Evolutionary conservation across 768 basidiomycete species (phyloP).

Genomic region (Psilocybe cubensis): DNA sequence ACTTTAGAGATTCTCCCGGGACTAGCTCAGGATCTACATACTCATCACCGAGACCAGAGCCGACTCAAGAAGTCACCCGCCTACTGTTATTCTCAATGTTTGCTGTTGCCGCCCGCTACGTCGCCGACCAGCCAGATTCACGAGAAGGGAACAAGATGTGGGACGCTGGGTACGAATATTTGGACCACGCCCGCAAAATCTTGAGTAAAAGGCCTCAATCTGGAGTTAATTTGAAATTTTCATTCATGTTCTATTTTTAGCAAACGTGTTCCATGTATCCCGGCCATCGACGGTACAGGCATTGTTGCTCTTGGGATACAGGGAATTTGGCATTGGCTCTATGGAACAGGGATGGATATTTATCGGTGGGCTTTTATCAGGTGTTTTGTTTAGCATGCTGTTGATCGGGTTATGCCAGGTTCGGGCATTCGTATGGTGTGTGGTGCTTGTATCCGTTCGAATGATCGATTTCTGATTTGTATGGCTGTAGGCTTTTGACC

Average conservation of each 20-base stretch:
- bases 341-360: slow-evolving; percentile 91
- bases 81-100: slow-evolving; percentile 82
- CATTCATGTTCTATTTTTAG: slow-evolving; percentile 34
- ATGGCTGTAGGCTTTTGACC: slow-evolving; percentile 65
- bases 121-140: slow-evolving; percentile 48
- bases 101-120: slow-evolving; percentile 78
- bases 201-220: slow-evolving; percentile 50
- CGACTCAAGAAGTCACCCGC: slow-evolving; percentile 66
- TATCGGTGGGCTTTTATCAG: slow-evolving; percentile 49
- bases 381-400: slow-evolving; percentile 1
- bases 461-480: slow-evolving; percentile 4
- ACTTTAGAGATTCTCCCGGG: slow-evolving; percentile 31
- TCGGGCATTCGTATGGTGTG: slow-evolving; percentile 36
- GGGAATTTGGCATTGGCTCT: slow-evolving; percentile 82
- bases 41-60: slow-evolving; percentile 49
- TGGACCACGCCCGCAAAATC: slow-evolving; percentile 62
- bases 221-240: not conserved
- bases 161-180: slow-evolving; percentile 69
- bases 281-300: slow-evolving; percentile 82
- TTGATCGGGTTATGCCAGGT: slow-evolving; percentile 14
- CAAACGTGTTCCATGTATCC: slow-evolving; percentile 66
- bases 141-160: slow-evolving; percentile 59
- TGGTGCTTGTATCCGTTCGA: not conserved
- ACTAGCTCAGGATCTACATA: slow-evolving; percentile 28
- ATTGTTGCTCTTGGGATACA: slow-evolving; percentile 75